Conservation (phyloP, 306 rosid species). For the Quercus gilva region DNA sequence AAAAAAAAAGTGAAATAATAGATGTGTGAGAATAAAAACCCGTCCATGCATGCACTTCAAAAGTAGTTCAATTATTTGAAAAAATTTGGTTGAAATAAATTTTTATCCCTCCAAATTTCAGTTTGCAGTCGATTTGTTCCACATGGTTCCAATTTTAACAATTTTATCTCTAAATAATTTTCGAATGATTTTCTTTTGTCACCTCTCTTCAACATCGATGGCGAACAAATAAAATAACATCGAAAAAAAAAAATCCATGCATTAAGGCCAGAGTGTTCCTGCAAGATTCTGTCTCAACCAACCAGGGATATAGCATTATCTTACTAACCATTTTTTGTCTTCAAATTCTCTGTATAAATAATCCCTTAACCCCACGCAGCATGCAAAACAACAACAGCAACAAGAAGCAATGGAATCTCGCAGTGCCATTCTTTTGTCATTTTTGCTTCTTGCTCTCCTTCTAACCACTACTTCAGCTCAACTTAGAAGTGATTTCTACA, state of each 20-base stretch:
- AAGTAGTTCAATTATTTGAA: too few species aligned
- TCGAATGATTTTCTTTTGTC: too few species aligned
- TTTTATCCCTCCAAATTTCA: too few species aligned
- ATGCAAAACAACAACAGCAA: background rate
- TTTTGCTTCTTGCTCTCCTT: conserved; percentile 21
- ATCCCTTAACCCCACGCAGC: background rate
- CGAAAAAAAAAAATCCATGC: background rate
- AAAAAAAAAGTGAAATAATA: too few species aligned
- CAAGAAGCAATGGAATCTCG: conserved; percentile 24
- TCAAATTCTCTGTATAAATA: conserved; percentile 15
- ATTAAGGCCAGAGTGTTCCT: conserved; percentile 19
- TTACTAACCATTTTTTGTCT: background rate
- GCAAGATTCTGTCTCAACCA: background rate
- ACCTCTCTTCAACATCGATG: background rate
- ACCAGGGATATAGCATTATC: background rate
- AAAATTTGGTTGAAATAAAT: too few species aligned
- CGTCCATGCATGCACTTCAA: too few species aligned
- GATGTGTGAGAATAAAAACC: too few species aligned
- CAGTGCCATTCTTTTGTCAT: conserved; percentile 14
- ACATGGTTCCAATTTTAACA: too few species aligned
- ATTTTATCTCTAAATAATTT: too few species aligned
- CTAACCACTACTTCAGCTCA: conserved; percentile 26
- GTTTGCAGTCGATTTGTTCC: too few species aligned
- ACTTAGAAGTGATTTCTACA: conserved; percentile 30
- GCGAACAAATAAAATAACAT: background rate